These are phyloP conservation scores for Lecanosticta acicola DNA, from an alignment of 2,329 filamentous ascomycete species.

Conservation along the genomic window DNA sequence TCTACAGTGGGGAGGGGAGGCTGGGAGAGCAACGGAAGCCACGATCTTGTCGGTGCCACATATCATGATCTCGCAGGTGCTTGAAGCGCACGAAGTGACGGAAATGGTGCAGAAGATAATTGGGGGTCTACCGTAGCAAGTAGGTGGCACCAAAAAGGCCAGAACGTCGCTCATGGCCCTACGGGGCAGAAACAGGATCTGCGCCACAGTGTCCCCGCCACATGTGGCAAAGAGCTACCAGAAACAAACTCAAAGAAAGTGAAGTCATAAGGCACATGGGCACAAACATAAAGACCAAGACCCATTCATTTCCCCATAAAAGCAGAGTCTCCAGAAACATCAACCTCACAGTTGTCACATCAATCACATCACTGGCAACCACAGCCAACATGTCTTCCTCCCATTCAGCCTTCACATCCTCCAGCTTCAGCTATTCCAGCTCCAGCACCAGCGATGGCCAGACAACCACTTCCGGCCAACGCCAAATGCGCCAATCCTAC, in stretches of 20 bases:
- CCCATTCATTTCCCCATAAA: neutral
- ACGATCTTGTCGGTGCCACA: no score
- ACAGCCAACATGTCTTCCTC: conserved; percentile 9
- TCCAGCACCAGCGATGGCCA: conserved; percentile 20
- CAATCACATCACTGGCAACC: neutral
- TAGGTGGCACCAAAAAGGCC: no score
- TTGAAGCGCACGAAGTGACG: no score
- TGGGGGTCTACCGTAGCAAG: no score
- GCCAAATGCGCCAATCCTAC: conserved; percentile 20
- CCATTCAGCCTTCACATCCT: conserved; percentile 15
- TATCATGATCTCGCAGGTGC: no score
- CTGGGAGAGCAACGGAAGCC: no score
- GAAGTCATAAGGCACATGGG: neutral
- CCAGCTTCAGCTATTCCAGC: conserved; percentile 22
- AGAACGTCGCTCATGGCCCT: no score
- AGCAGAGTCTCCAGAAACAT: neutral
- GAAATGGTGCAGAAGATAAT: no score
- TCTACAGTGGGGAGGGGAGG: no score
- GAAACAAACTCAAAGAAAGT: neutral
- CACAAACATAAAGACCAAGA: neutral
- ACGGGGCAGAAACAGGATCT: no score
- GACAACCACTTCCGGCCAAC: conserved; percentile 22
- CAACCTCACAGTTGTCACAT: neutral
- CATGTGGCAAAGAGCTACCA: neutral
- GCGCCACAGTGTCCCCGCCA: conserved; percentile 2